Evolutionary conservation across 169 alveolate species (phyloP), one percentile per base, ranked within the genome.

Genomic region (Miamiensis avidus): DNA sequence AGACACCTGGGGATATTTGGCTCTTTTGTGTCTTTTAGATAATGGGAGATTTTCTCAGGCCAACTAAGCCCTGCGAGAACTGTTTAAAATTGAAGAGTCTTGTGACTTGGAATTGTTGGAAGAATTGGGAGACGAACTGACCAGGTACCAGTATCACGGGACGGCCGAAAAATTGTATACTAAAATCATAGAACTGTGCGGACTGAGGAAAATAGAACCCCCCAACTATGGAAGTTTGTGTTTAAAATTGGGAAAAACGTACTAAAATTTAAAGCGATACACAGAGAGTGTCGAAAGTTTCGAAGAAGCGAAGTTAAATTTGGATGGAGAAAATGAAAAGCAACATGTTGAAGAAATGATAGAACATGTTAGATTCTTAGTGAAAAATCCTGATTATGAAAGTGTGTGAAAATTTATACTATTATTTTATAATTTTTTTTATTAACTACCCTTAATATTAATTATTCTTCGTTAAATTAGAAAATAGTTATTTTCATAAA

Each of bases 1-100:
- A 74, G 87, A 86, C n/a, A 82, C 79, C 6, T 86, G 90, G 90
- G 90, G 90, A n/a, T 86, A 86, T 65, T 65, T 81, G 28, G 90
- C 90, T 28, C 29, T 86, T 16, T 34, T 81, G 20, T 86, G 90
- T 29, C 65, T 86, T n/a, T 69, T 78, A 74, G 64, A 78, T 31
- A 81, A 81, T 27, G 74, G 90, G 34, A 84, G 90, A 65, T 81
- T 81, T 30, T 29, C 76, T 79, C 76, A 86, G 69, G 86, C 90
- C n/a, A 81, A 86, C 30, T 65, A 86, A 31, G 74, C 84, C 26
- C 81, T 86, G 81, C 29, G 75, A 65, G 81, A 81, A 65, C 34
- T 86, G 76, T 78, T 81, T 72, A 32, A 86, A 29, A 86, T 86
- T 11, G 90, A 86, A 33, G 90, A 79, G 15, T 75, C 83, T 73